Evolutionary conservation across 1,284 basidiomycete genomes (phyloP), one percentile per base, ranked within the genome.

Genomic region (Xerocomus nothofagi): DNA sequence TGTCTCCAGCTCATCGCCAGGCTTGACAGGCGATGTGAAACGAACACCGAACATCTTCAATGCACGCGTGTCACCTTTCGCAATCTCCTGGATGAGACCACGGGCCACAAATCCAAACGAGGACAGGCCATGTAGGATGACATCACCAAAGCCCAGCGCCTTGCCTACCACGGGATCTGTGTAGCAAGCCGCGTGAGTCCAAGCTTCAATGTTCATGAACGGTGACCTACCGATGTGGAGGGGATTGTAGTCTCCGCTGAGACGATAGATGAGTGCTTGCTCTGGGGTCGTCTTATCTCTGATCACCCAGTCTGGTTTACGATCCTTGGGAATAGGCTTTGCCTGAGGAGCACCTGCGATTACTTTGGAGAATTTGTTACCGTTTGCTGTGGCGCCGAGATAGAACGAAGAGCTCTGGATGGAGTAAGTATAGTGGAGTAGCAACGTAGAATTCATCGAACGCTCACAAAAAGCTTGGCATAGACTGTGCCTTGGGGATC

Each of bases 191-290:
- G 0, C 1, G 31, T 59, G 34, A 55, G 45, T 27, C 27, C 11
- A 44, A 39, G 12, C 15, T 21, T 8, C 6, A 10, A 41, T 8
- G 10, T 18, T n/a, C 6, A 17, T n/a, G 20, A 20, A 36, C 4
- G 34, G 8, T 6, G 33, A 34, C 32, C 39, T 45, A 88, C 86
- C 86, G 53, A 92, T 87, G 68, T 93, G 91, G 11, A 93, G 75
- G 17, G 86, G 85, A 67, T 93, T 92, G 69, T 91, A 93, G 69
- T 92, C 90, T 2, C 89, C 90, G 50, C 84, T 88, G 30, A 93
- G 79, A 23, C 90, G 82, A 73, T 90, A 92, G 44, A 87, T 55
- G 42, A 87, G 69, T 0, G 91, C 90, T 68, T 92, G 90, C 57
- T 91, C 86, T 3, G 79, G 75, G 2, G 81, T 76, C 1, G 88